Evolutionary conservation across 495 filamentous ascomycete species (phyloP), one percentile per base, ranked within the genome.

Genomic region (Chaetomium cochliodes): DNA sequence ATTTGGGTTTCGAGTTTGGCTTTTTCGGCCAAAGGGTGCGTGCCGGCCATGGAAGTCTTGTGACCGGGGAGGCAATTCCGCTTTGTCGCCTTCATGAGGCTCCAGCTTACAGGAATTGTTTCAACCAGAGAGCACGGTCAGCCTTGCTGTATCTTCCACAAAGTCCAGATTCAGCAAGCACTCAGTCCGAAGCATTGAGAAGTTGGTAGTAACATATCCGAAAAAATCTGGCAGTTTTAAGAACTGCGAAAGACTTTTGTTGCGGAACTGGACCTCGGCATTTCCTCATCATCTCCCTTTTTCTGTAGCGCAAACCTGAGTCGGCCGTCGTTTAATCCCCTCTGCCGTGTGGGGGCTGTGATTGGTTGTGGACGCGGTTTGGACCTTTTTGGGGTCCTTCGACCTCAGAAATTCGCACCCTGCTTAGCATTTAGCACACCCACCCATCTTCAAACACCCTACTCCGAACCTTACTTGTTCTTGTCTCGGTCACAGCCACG

Each of bases 341-440:
- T 67, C 70, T 53, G 65, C 52, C 60, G 46, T 41, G 56, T 28
- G 44, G 42, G 26, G 11, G 22, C 53, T 69, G 46, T 76, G 67
- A 76, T 76, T 76, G 72, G 74, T 62, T 54, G 59, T 53, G 37
- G 44, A 70, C 74, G 72, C 74, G 72, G 67, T 72, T 68, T 74
- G 64, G 58, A 64, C 65, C 67, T 66, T 71, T 75, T 74, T 63
- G 67, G 44, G 72, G 68, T 62, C 65, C 60, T 66, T 70, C 66
- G 52, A 72, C 65, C 62, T 72, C 62, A 12, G 71, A 75, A 75
- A 70, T 72, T 75, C 73, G 60, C 67, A 73, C 66, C 63, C 67
- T 68, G 57, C 63, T 52, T 59, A 42, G 52, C 63, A 70, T 61
- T 54, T 59, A 42, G 52, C 63, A 70, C 63, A 70, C 70, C 73